A percentile compares a stretch with the other conserved stretches of the same genome.
phyloP scores from a whole-genome alignment of 1,139 yeast genomes.

The Sugiyamaella neomexicana region DNA sequence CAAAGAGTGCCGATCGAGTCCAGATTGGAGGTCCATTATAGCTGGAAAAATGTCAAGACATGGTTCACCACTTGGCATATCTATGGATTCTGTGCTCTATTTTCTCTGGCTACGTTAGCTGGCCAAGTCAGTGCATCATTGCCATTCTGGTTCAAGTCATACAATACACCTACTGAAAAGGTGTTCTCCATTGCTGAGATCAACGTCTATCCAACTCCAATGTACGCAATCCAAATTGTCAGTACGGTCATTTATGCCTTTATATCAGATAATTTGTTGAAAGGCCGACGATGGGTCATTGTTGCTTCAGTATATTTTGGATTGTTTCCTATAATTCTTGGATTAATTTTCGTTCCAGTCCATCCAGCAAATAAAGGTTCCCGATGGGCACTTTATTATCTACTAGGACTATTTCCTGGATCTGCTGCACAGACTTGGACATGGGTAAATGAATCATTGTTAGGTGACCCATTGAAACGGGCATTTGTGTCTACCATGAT shows the following conservation, averaged over 20 bases:
- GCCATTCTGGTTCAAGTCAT: conserved; percentile 36
- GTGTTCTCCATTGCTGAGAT: conserved; percentile 35
- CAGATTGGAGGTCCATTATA: conserved; percentile 20
- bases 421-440: conserved; percentile 34
- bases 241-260: conserved; percentile 30
- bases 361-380: conserved; percentile 30
- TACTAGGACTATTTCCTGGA: conserved; percentile 32
- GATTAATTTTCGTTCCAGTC: conserved; percentile 26
- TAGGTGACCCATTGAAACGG: conserved; percentile 30
- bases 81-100: conserved; percentile 31
- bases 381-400: conserved; percentile 33
- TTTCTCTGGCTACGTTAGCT: conserved; percentile 27
- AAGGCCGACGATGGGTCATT: conserved; percentile 32
- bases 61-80: conserved; percentile 35
- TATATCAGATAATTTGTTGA: conserved; percentile 32
- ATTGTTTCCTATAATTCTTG: conserved; percentile 10
- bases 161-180: neutral
- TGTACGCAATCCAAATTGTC: conserved; percentile 38
- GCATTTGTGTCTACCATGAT: conserved; percentile 31
- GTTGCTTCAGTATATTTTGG: conserved; percentile 16
- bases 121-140: conserved; percentile 26
- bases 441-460: conserved; percentile 34
- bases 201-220: conserved; percentile 42
- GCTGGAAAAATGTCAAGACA: conserved; percentile 15
- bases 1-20: conserved; percentile 22